Evolutionary conservation across 148 eudicot species (phyloP), one percentile per base, ranked within the genome.

Genomic region (Tetragonia tetragonoides): DNA sequence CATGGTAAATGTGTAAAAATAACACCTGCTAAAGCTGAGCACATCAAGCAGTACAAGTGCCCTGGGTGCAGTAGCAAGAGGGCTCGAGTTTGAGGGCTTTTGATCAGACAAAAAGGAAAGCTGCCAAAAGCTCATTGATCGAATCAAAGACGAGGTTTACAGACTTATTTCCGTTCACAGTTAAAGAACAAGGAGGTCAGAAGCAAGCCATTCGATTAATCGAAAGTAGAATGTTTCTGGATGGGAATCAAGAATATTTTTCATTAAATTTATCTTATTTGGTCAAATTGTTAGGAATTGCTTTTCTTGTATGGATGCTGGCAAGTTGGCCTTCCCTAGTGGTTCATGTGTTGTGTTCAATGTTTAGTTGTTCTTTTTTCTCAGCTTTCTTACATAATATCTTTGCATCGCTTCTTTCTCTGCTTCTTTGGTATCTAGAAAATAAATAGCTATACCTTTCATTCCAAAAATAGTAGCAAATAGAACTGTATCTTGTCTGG

Each of bases 1-100:
- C 98, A 91, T 81, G 97, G 98, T 18, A 90, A 91, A 82, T 93
- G 98, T 75, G 94, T 93, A 46, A 93, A 90, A 81, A 85, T 93
- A 66, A 91, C 98, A 4, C 97, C 93, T 17, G 94, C 97, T n/a
- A 90, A 90, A 81, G 98, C 98, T 4, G 90, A 87, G 83, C 90
- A 85, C 75, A 90, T 93, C 79, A 87, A 90, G 86, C 93, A 91
- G 76, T 93, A 93, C 85, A 93, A 93, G 81, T 91, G 97, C 87
- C 94, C 97, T 17, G 83, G 80, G 60, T 92, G 97, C 89, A 87
- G 88, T 78, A 85, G 7, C 86, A 92, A 92, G 86, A 85, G 93
- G 83, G 82, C 90, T 71, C 85, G 94, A 49, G 94, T 83, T 81
- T 87, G 82, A 87, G 18, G 21, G 69, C 74, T 24, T 73, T 53